A percentile compares a stretch with the other conserved stretches of the same genome.
Conservation (phyloP, 208 protist species). For the Trypanosoma grayi region DNA sequence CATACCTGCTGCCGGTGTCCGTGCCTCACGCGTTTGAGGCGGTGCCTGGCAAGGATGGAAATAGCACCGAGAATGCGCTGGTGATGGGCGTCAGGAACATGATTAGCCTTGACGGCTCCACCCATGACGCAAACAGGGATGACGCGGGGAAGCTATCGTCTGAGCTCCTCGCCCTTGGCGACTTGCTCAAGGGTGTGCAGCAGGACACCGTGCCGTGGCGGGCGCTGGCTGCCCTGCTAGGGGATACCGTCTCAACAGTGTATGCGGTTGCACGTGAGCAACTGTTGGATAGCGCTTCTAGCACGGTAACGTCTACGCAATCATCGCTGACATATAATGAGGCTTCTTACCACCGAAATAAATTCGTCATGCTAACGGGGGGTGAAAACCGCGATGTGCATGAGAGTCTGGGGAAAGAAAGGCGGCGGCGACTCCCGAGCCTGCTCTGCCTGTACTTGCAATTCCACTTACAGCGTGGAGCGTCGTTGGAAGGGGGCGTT, state of each 20-base stretch:
- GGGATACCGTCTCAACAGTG: neutral
- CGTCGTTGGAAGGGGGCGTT: conserved; percentile 3
- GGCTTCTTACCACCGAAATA: neutral
- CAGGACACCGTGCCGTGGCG: neutral
- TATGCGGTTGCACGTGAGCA: neutral
- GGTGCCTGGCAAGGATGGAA: neutral
- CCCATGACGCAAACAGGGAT: neutral
- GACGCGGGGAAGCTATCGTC: neutral
- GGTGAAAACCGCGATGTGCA: neutral
- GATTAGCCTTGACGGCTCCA: neutral
- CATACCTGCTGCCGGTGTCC: neutral
- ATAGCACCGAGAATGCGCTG: neutral
- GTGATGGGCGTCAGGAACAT: neutral
- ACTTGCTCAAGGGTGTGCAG: conserved; percentile 4
- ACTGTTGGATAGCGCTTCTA: neutral
- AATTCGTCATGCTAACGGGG: neutral
- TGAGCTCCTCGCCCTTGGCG: conserved; percentile 1
- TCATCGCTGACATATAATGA: neutral
- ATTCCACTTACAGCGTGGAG: neutral
- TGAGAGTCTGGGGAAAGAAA: neutral
- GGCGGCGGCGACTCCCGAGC: neutral
- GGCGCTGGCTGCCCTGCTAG: conserved; percentile 3
- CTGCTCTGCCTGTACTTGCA: conserved; percentile 16
- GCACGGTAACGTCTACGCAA: neutral
- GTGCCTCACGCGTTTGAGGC: neutral